These are phyloP conservation scores for Pseudisothecium myosuroides DNA, from an alignment of 225 moss, liverwort and hornwort genomes.

Conservation along the genomic window DNA sequence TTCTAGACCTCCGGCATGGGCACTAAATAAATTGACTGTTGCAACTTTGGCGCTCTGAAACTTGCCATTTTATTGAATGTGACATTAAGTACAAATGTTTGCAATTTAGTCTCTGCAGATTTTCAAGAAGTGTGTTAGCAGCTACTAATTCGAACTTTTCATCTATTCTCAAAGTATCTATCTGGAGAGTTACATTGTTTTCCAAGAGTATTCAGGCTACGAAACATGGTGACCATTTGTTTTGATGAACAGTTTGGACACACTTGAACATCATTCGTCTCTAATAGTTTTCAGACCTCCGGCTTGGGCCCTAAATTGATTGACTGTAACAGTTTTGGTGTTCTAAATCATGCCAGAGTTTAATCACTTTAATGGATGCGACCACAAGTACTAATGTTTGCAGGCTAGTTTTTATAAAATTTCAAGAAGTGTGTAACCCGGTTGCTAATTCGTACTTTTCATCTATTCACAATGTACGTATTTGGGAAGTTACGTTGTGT, in stretches of 20 bases:
- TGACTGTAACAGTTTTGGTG: not conserved
- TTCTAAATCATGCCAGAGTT: not conserved
- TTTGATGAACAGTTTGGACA: too few relatives aligned
- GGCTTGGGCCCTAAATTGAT: not conserved
- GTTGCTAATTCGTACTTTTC: not conserved
- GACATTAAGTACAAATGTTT: not conserved
- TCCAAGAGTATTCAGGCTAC: not conserved
- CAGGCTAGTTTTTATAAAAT: not conserved
- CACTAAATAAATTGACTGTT: not conserved
- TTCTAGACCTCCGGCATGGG: not conserved
- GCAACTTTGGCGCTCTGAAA: not conserved
- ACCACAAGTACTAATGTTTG: not conserved
- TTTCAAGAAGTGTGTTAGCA: not conserved
- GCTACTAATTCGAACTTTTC: not conserved
- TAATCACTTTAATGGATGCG: not conserved
- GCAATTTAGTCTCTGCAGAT: not conserved
- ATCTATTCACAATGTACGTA: not conserved
- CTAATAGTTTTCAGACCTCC: not conserved
- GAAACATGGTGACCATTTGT: not conserved
- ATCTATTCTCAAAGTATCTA: not conserved
- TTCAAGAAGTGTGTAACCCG: not conserved
- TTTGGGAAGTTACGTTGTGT: not conserved
- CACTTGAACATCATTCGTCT: not conserved
- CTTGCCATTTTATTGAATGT: not conserved
- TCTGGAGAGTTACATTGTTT: too few relatives aligned